Evolutionary conservation across 176 grass and related monocot species (phyloP).

Genomic region (Alopecurus myosuroides): DNA sequence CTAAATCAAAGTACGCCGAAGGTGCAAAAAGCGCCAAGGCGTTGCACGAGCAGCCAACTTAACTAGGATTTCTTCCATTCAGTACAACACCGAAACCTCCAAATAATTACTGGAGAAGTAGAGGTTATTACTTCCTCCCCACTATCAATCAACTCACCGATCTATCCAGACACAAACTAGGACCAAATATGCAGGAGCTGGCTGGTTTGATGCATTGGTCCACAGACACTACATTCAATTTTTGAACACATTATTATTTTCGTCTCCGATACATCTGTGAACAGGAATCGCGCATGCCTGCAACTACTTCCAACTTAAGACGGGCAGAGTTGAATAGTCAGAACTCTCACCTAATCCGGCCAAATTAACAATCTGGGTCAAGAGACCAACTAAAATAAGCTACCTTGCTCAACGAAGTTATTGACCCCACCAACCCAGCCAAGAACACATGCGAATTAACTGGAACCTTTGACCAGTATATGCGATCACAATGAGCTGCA

Average conservation of each 20-base stretch:
- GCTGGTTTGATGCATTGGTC: constrained; percentile 9
- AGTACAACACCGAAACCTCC: neutral
- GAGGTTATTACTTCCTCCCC: neutral
- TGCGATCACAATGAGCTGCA: neutral
- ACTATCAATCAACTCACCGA: neutral
- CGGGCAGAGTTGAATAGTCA: constrained; percentile 3
- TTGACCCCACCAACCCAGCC: constrained; percentile 36
- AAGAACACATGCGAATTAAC: neutral
- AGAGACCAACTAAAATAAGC: constrained; percentile 34
- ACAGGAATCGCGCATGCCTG: constrained; percentile 12
- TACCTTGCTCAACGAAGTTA: constrained; percentile 14
- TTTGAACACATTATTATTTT: neutral
- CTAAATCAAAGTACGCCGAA: neutral
- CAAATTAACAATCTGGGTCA: constrained; percentile 20
- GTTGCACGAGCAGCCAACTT: neutral
- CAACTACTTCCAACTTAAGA: constrained; percentile 8
- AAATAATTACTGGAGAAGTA: neutral
- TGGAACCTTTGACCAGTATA: neutral
- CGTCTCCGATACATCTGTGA: constrained; percentile 8
- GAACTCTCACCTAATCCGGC: constrained; percentile 24
- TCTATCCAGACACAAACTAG: neutral
- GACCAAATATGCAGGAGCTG: neutral
- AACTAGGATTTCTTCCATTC: neutral
- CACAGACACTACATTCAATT: neutral
- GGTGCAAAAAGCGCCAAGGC: neutral